These are phyloP conservation scores for Talaromyces wortmannii DNA, from an alignment of 495 filamentous ascomycete genomes.

Conservation along the genomic window DNA sequence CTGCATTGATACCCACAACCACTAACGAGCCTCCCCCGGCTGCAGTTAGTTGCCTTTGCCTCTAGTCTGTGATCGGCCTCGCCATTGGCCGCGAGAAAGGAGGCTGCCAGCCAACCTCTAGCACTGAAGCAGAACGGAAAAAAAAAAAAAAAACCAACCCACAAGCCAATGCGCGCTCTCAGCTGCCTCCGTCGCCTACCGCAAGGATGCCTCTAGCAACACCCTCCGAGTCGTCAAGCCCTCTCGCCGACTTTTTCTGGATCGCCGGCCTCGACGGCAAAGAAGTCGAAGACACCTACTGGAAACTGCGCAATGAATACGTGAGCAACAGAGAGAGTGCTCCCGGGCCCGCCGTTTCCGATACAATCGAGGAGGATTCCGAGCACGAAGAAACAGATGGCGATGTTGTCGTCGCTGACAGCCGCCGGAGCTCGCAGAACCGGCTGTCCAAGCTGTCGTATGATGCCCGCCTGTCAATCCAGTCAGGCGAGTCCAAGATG, in stretches of 20 bases:
- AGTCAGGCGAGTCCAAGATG: conserved; percentile 50
- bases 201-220: conserved; percentile 14
- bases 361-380: conserved; percentile 78
- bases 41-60: no score
- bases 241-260: conserved; percentile 98
- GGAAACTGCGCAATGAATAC: conserved; percentile 47
- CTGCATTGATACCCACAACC: no score
- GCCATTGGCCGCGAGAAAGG: no score
- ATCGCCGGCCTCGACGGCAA: conserved; percentile 83
- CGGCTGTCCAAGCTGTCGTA: conserved; percentile 58
- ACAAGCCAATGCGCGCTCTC: conserved; percentile 3
- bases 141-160: no score
- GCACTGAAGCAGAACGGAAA: no score
- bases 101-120: no score
- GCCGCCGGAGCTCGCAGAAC: conserved; percentile 56
- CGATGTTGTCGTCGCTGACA: conserved; percentile 42
- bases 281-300: conserved; percentile 40
- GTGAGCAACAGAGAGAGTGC: conserved; percentile 32
- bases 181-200: neutral
- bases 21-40: no score
- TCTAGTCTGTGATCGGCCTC: no score
- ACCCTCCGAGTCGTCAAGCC: conserved; percentile 50
- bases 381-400: conserved; percentile 49
- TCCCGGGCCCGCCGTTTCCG: conserved; percentile 53
- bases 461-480: conserved; percentile 57